Base-by-base conservation (phyloP, 225 moss, liverwort and hornwort genomes). In the Pseudisothecium myosuroides region DNA sequence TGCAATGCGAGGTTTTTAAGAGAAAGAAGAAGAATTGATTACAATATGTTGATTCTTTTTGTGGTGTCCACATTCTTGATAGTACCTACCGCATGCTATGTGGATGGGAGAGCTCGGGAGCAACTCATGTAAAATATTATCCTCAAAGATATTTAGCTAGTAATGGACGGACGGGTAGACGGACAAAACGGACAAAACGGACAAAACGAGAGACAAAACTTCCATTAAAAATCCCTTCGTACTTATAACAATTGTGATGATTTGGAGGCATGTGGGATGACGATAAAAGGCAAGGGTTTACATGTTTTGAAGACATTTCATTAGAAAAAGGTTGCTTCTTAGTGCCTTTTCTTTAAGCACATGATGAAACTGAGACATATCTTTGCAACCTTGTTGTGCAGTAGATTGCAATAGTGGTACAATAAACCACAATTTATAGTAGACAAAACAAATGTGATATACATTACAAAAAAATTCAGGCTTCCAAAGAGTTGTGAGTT, bases 1-100 rank as follows among this genome's bases (percentile, higher is more conserved):
- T 21, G 20, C 3, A 0, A 3, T 0, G 0, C 0, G 8, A n/a
- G 6, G 5, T 55, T 54, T 22, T 41, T 0, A 1, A 43, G 4
- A 72, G 41, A 17, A 34, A 34, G 31, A 5, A 45, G 32, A 11
- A 2, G 2, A 8, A 59, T 7, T 1, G 2, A 2, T 45, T 15
- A 8, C 11, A 45, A 34, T 11, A 72, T 73, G 8, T 0, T 58
- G 4, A 73, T 17, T 59, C 12, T 24, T 72, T 59, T 55, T 9
- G 1, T 4, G 59, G 55, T 5, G 9, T 24, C 24, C 77, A 77
- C 23, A 37, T 77, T 54, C 37, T 77, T 54, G 54, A 77, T 24
- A 37, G 77, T 15, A 24, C 2, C 45, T 72, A 85, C 8, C 16
- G 58, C 45, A 59, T 11, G 10, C 9, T 85, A 8, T 59, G 85